Evolutionary conservation across 345 rosid species (phyloP).

Genomic region (Punica granatum): DNA sequence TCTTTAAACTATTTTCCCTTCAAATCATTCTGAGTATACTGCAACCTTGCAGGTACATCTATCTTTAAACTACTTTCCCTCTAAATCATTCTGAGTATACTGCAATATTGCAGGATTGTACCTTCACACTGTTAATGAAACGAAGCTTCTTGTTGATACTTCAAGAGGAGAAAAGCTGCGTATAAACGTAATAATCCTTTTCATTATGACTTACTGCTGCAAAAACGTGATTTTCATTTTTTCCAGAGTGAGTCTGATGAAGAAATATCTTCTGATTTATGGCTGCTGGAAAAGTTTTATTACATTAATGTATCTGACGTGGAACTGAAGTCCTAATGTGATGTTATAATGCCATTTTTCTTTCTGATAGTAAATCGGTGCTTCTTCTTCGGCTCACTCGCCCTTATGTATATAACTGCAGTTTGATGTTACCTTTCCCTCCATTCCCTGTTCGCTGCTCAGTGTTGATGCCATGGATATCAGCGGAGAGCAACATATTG

Average conservation of each 20-base stretch:
- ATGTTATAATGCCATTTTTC: not conserved
- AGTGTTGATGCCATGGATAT: slow-evolving; percentile 75
- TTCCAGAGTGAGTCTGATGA: not conserved
- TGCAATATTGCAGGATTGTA: slow-evolving; percentile 34
- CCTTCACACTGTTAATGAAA: slow-evolving; percentile 45
- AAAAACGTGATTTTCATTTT: not conserved
- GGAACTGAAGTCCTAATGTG: not conserved
- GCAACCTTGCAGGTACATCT: slow-evolving; percentile 29
- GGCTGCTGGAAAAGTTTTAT: not conserved
- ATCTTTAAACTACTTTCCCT: no score
- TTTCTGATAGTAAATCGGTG: not conserved
- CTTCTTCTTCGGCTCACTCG: not conserved
- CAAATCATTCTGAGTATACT: not conserved
- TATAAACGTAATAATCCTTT: slow-evolving; percentile 37
- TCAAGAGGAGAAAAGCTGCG: slow-evolving; percentile 59
- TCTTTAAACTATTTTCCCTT: not conserved
- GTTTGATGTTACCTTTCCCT: slow-evolving; percentile 65
- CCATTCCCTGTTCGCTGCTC: slow-evolving; percentile 54
- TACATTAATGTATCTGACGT: not conserved
- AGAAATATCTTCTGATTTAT: not conserved
- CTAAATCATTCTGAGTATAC: not conserved
- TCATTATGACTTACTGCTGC: not conserved
- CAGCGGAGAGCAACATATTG: slow-evolving; percentile 68
- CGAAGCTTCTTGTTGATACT: slow-evolving; percentile 60
- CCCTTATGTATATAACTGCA: slow-evolving; percentile 21